phyloP scores from a whole-genome alignment of 805 yeast genomes.

The Saccharomycopsis capsularis region DNA sequence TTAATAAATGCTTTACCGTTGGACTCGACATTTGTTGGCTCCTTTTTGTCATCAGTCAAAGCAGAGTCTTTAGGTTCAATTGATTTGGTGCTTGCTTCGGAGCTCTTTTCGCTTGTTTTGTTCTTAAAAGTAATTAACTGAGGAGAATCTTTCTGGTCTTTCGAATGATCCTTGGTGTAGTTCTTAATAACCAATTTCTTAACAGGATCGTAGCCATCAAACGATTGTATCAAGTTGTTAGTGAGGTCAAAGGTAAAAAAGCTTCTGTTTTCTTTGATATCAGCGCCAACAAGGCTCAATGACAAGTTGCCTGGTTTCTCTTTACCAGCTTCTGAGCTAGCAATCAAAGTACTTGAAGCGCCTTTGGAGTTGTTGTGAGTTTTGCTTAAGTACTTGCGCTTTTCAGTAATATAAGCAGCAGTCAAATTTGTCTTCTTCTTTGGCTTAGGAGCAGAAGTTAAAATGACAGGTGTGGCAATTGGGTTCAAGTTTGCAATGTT shows the following conservation, averaged over 20 bases:
- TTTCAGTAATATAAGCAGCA: slow-evolving; percentile 15
- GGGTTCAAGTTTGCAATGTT: slow-evolving; percentile 20
- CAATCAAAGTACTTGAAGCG: slow-evolving; percentile 24
- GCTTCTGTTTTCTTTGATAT: slow-evolving; percentile 20
- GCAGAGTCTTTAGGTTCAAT: neutral
- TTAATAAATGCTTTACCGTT: slow-evolving; percentile 16
- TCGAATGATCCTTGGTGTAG: slow-evolving; percentile 1
- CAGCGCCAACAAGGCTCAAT: slow-evolving; percentile 21
- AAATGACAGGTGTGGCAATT: slow-evolving; percentile 11
- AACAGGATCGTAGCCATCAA: slow-evolving; percentile 11
- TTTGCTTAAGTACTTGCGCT: slow-evolving; percentile 11
- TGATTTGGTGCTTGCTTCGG: neutral
- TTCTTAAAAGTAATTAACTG: slow-evolving; percentile 1
- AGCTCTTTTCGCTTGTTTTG: neutral
- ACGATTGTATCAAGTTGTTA: slow-evolving; percentile 24
- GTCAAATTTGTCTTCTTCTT: slow-evolving; percentile 16
- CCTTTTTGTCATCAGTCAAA: neutral
- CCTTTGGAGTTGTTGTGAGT: slow-evolving; percentile 5
- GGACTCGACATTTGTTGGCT: no score
- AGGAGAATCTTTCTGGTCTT: slow-evolving; percentile 2
- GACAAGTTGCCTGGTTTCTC: slow-evolving; percentile 14
- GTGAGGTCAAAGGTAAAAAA: slow-evolving; percentile 24
- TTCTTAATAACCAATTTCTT: slow-evolving; percentile 18
- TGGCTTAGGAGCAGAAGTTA: slow-evolving; percentile 2
- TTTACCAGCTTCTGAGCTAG: slow-evolving; percentile 29